phyloP scores from a whole-genome alignment of 805 yeast genomes.

The Ogataea minuta region DNA sequence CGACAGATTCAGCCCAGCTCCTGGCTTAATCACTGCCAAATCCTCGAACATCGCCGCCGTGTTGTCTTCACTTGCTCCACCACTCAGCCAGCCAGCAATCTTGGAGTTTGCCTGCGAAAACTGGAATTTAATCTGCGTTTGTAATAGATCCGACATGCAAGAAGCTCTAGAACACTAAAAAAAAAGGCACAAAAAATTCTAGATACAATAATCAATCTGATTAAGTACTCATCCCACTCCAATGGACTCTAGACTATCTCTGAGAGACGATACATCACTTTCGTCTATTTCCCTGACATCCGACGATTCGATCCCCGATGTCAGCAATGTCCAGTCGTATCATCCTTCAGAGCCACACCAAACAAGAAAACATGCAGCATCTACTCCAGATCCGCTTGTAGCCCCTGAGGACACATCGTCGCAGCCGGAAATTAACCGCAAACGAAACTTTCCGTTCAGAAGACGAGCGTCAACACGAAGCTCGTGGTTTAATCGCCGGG shows the following conservation, averaged over 20 bases:
- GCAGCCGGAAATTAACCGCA: not conserved
- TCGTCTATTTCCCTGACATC: slow-evolving; percentile 2
- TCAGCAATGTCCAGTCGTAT: slow-evolving; percentile 3
- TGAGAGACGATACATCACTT: slow-evolving; percentile 8
- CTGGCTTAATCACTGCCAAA: slow-evolving; percentile 30
- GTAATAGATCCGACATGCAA: slow-evolving; percentile 31
- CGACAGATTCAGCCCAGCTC: slow-evolving; percentile 28
- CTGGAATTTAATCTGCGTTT: slow-evolving; percentile 45
- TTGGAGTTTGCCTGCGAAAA: slow-evolving; percentile 36
- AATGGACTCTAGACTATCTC: slow-evolving; percentile 6
- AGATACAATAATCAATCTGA: not conserved
- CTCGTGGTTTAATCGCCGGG: slow-evolving; percentile 7
- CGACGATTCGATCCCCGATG: not conserved
- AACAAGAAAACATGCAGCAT: not conserved
- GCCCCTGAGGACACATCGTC: not conserved
- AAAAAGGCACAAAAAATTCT: slow-evolving; percentile 1
- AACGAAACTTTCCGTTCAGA: not conserved
- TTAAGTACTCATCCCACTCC: not conserved
- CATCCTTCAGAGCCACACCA: slow-evolving; percentile 1
- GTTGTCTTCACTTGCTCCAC: slow-evolving; percentile 4
- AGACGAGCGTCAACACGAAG: slow-evolving; percentile 8
- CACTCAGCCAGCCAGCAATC: slow-evolving; percentile 40
- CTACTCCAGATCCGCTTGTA: slow-evolving; percentile 2
- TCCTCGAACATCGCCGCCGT: slow-evolving; percentile 11
- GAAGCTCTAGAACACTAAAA: too few relatives aligned